These are phyloP conservation scores for Wallacemonas sp. DNA, from an alignment of 208 protist species.

Conservation along the genomic window DNA sequence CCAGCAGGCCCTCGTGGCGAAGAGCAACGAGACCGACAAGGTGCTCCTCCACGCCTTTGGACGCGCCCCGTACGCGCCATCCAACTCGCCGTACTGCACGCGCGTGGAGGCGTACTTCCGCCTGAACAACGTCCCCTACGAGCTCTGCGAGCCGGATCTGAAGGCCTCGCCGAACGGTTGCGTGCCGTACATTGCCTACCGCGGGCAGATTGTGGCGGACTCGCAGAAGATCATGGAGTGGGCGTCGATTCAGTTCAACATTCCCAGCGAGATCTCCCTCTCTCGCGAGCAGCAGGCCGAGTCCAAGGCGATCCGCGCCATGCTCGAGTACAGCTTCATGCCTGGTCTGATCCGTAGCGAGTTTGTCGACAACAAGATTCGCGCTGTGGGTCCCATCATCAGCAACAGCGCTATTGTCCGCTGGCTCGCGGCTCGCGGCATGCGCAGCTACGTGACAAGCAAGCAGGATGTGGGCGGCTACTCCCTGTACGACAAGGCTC, in stretches of 20 bases:
- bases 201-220: constrained; percentile 14
- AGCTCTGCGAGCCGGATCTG: constrained; percentile 15
- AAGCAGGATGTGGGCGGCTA: constrained; percentile 9
- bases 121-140: constrained; percentile 22
- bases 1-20: background rate
- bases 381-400: background rate
- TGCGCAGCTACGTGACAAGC: background rate
- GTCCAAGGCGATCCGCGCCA: constrained; percentile 15
- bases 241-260: constrained; percentile 13
- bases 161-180: constrained; percentile 22
- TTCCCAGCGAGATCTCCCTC: constrained; percentile 5
- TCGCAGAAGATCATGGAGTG: constrained; percentile 25
- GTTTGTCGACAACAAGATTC: background rate
- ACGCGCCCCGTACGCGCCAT: background rate
- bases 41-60: constrained; percentile 24
- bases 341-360: constrained; percentile 7
- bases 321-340: constrained; percentile 23
- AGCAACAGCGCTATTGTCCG: background rate
- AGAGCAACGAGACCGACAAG: constrained; percentile 13
- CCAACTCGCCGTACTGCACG: constrained; percentile 13
- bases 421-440: background rate
- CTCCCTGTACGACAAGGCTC: constrained; percentile 11
- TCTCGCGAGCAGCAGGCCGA: background rate
- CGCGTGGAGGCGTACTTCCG: constrained; percentile 27
- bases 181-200: constrained; percentile 22